Evolutionary conservation across 1,284 basidiomycete genomes (phyloP).

Genomic region (Rhodotorula sp.): DNA sequence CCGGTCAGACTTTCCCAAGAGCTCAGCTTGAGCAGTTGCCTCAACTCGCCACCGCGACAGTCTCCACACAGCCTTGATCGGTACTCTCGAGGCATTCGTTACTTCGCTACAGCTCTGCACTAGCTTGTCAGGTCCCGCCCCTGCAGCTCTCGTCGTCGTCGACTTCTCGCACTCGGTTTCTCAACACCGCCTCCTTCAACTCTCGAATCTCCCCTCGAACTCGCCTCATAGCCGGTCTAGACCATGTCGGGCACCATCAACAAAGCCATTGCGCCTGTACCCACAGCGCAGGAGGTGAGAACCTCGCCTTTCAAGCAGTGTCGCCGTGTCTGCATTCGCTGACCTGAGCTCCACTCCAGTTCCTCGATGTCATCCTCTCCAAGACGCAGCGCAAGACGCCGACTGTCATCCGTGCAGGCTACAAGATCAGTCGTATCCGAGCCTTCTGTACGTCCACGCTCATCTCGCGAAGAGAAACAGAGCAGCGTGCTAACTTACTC

Average conservation of each 20-base stretch:
- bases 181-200: neutral
- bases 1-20: no score
- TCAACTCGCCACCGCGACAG: no score
- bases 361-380: conserved; percentile 57
- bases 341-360: conserved; percentile 4
- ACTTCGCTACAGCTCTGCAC: neutral
- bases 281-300: conserved; percentile 76
- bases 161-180: neutral
- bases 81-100: no score
- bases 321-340: neutral
- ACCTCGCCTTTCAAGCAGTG: neutral
- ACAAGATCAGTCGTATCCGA: conserved; percentile 81
- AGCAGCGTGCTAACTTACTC: neutral
- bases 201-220: neutral
- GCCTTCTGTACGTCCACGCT: conserved; percentile 21
- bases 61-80: no score
- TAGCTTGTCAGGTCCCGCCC: neutral
- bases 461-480: no score
- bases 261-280: conserved; percentile 95
- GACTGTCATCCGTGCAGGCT: conserved; percentile 97
- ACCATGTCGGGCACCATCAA: conserved; percentile 38
- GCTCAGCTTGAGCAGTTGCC: no score
- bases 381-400: conserved; percentile 97
- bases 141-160: neutral
- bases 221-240: no score